Conservation (phyloP, 2,329 filamentous ascomycete genomes). For the Mycosphaerella sp. region DNA sequence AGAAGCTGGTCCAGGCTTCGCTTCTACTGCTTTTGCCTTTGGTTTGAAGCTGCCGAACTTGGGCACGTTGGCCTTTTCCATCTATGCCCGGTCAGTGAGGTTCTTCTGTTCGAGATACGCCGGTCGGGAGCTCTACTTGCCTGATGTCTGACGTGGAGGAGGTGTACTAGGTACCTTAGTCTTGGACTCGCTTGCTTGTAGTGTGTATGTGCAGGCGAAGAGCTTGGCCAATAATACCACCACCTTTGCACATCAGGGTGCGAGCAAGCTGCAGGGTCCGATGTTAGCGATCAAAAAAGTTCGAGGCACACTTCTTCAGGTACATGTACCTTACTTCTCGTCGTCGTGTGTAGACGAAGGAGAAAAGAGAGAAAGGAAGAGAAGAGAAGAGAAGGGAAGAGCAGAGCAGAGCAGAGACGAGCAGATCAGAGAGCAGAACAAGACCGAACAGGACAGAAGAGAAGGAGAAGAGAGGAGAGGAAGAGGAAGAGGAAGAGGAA, state of each 20-base stretch:
- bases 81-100: conserved; percentile 3
- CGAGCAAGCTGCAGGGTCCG: background rate
- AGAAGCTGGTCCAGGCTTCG: background rate
- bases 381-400: no score
- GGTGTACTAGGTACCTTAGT: no score
- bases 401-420: no score
- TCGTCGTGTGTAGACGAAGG: no score
- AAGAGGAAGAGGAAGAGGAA: background rate
- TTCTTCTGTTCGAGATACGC: background rate
- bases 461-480: no score
- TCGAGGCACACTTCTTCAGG: background rate
- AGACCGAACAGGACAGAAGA: no score
- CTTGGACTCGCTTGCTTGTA: no score
- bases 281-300: background rate
- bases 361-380: no score
- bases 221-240: conserved; percentile 2
- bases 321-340: background rate
- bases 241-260: background rate
- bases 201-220: background rate
- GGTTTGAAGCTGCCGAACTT: conserved; percentile 71
- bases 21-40: conserved; percentile 31
- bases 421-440: no score
- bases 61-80: conserved; percentile 44
- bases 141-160: background rate
- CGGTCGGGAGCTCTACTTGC: background rate